A percentile compares a stretch with the other conserved stretches of the same genome.
Conservation (phyloP, 208 protist species). For the Balamuthia mandrillaris region DNA sequence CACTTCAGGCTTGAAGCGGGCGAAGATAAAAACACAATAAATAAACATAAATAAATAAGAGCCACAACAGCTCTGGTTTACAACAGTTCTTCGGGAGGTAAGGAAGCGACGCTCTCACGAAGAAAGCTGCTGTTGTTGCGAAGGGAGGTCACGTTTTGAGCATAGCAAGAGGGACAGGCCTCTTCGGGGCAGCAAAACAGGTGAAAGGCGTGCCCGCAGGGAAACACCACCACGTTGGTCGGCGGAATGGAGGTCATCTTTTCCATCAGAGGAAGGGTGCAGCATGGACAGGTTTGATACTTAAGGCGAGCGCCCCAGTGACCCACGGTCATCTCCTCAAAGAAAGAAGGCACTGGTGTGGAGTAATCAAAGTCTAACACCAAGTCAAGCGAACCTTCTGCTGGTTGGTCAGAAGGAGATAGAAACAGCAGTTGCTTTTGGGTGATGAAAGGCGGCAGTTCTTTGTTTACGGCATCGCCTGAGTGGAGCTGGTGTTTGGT, state of each 20-base stretch:
- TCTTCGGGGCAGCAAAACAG: constrained; percentile 5
- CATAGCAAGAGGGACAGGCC: not conserved
- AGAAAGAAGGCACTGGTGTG: constrained; percentile 2
- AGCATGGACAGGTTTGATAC: not conserved
- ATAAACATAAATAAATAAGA: too few species aligned
- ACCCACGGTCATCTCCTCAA: constrained; percentile 29
- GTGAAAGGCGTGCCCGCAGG: constrained; percentile 2
- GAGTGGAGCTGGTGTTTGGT: not conserved
- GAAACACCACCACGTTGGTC: not conserved
- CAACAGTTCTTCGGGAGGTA: too few species aligned
- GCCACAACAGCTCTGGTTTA: too few species aligned
- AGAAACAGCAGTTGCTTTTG: not conserved
- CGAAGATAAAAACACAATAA: too few species aligned
- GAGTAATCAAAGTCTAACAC: not conserved
- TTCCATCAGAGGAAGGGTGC: not conserved
- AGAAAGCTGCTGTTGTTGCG: too few species aligned
- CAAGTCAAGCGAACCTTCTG: not conserved
- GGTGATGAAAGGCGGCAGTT: not conserved
- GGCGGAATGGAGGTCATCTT: not conserved
- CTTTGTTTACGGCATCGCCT: not conserved
- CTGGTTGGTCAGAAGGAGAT: not conserved
- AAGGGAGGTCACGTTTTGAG: not conserved
- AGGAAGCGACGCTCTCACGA: too few species aligned
- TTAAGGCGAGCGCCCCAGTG: not conserved
- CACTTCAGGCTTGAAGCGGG: too few species aligned